Conservation (phyloP, 208 protist species). For the Leishmania tropica region DNA sequence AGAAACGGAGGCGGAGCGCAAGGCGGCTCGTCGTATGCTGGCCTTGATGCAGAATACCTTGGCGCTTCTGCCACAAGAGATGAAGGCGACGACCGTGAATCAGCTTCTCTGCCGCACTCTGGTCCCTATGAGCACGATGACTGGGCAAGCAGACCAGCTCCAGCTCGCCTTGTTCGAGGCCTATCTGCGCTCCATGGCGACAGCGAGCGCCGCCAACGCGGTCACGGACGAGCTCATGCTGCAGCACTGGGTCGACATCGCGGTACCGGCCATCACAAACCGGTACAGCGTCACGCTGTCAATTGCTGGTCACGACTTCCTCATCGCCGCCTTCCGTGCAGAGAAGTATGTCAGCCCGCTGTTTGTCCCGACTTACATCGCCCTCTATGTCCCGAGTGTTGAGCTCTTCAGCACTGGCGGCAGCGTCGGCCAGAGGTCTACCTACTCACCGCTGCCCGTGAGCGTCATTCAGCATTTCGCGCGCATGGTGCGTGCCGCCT, state of each 20-base stretch:
- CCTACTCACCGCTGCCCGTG: constrained; percentile 57
- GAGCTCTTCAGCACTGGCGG: constrained; percentile 8
- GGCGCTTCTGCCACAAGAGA: constrained; percentile 36
- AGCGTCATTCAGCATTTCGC: constrained; percentile 72
- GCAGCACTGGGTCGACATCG: constrained; percentile 67
- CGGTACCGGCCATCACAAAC: constrained; percentile 45
- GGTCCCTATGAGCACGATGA: constrained; percentile 29
- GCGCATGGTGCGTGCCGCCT: constrained; percentile 43
- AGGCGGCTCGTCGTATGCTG: constrained; percentile 18
- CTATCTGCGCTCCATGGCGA: constrained; percentile 66
- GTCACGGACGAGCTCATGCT: constrained; percentile 63
- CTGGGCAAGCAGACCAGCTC: constrained; percentile 35
- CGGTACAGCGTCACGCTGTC: constrained; percentile 42
- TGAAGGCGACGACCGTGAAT: constrained; percentile 34
- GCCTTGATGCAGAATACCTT: constrained; percentile 33
- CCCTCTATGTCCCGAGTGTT: constrained; percentile 47
- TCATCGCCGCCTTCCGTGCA: constrained; percentile 63
- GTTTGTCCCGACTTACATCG: constrained; percentile 80
- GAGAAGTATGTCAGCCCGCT: constrained; percentile 61
- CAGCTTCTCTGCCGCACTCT: constrained; percentile 27
- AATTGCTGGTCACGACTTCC: constrained; percentile 69
- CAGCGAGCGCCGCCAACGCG: constrained; percentile 51
- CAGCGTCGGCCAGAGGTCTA: background rate
- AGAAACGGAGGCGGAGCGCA: constrained; percentile 26
- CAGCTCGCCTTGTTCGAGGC: constrained; percentile 69